These are phyloP conservation scores for Paspalum notatum DNA, from an alignment of 176 grass and related monocot species.

Conservation along the genomic window DNA sequence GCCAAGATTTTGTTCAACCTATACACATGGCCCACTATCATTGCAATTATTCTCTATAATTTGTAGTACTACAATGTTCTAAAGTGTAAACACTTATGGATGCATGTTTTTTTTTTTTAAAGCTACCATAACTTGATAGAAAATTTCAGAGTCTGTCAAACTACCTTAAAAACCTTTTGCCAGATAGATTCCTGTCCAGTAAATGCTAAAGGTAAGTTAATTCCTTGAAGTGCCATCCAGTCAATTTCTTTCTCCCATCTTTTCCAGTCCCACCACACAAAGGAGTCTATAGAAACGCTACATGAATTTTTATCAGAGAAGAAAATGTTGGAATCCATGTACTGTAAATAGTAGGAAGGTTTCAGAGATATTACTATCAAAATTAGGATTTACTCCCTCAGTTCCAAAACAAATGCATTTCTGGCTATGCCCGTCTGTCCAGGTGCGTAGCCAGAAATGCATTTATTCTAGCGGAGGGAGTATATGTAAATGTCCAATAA, in stretches of 20 bases:
- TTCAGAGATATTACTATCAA: not conserved
- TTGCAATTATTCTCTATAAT: not conserved
- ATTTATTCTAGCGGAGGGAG: too few species aligned
- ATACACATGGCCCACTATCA: not conserved
- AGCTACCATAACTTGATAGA: slow-evolving; percentile 1
- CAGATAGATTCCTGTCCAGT: slow-evolving; percentile 88
- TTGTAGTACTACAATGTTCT: not conserved
- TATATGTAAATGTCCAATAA: not conserved
- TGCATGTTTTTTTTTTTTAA: not conserved
- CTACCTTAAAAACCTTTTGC: slow-evolving; percentile 95
- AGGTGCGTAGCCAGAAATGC: too few species aligned
- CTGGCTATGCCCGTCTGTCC: too few species aligned
- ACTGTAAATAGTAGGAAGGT: slow-evolving; percentile 26
- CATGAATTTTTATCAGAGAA: slow-evolving; percentile 45
- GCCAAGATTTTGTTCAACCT: not conserved
- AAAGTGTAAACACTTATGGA: slow-evolving; percentile 3
- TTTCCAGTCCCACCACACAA: slow-evolving; percentile 94
- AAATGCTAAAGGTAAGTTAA: slow-evolving; percentile 98
- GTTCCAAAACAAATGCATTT: too few species aligned
- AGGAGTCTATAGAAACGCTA: slow-evolving; percentile 73
- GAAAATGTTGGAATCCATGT: slow-evolving; percentile 28
- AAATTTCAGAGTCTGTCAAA: slow-evolving; percentile 22
- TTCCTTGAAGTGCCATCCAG: slow-evolving; percentile 99
- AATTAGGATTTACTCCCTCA: slow-evolving; percentile 1
- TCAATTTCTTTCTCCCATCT: slow-evolving; percentile 99